Evolutionary conservation across 352 stramenopile species (phyloP), one percentile per base, ranked within the genome.

Genomic region (Phytophthora pisi): DNA sequence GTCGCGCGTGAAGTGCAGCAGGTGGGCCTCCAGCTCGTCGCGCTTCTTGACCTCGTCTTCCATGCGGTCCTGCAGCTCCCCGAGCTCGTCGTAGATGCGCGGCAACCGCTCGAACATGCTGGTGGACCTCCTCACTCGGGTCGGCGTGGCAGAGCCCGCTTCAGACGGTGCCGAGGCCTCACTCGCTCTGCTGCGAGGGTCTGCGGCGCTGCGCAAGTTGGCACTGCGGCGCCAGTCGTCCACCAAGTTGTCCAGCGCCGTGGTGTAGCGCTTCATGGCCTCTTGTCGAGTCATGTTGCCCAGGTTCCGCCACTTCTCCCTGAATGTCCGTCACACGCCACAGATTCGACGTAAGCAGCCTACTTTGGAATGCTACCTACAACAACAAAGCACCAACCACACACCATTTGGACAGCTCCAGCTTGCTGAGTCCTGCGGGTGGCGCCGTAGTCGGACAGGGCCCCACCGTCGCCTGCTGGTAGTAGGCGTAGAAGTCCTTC

Each of bases 191-290:
- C 24, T 59, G 23, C 57, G 59, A 5, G 52, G 31, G 23, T 65
- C 52, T 1, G 18, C 46, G 20, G 34, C 15, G 34, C 47, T 77
- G 50, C 75, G 72, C 18, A 86, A 31, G 51, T 72, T 86, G 4
- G 84, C 76, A 20, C 75, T 89, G 55, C 83, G 84, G 34, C 85
- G 78, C 85, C 85, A 95, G 66, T 92, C 83, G 60, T 95, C 85
- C 60, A 95, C 85, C 18, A 93, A 65, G 56, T 91, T 91, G 61
- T 95, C 87, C 18, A 95, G 75, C 34, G 73, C 78, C 16, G 76
- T 86, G 9, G 80, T 92, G 73, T 93, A 95, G 11, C 76, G 70
- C 57, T 88, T 86, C 87, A 92, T 95, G 61, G 87, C 87, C 57
- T 91, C 81, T 43, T 92, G 83, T 23, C 78, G 81, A 6, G 79